Evolutionary conservation across 371 early-diverging fungal genomes (phyloP).

Genomic region (Capillidium heterosporum): DNA sequence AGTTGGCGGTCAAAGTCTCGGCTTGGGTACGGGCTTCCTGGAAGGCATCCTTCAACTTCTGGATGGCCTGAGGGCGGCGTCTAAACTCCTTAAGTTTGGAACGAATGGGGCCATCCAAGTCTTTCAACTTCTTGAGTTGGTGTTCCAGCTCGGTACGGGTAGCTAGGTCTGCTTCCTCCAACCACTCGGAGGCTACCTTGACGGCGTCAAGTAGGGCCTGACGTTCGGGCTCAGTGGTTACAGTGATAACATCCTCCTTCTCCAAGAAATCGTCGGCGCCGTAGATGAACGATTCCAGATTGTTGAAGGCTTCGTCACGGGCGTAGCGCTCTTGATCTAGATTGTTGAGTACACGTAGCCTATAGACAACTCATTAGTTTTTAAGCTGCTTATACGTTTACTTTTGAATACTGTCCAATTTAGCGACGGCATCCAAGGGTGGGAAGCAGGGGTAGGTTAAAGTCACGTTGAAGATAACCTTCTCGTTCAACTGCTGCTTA

Average conservation of each 20-base stretch:
- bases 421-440: constrained; percentile 7
- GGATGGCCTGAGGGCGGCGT: too few relatives aligned
- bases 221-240: constrained; percentile 54
- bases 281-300: constrained; percentile 81
- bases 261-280: constrained; percentile 59
- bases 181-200: constrained; percentile 63
- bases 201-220: constrained; percentile 32
- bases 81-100: too few relatives aligned
- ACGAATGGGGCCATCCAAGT: too few relatives aligned
- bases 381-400: constrained; percentile 6
- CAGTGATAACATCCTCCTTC: constrained; percentile 39
- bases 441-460: neutral
- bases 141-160: neutral
- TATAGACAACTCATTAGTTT: neutral
- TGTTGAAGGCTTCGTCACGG: constrained; percentile 72
- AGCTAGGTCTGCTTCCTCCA: constrained; percentile 58
- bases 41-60: too few relatives aligned
- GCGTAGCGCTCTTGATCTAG: constrained; percentile 41
- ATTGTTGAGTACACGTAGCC: constrained; percentile 23
- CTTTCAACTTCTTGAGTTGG: constrained; percentile 15
- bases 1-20: too few relatives aligned
- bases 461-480: constrained; percentile 12
- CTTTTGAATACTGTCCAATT: constrained; percentile 9
- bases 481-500: constrained; percentile 20
- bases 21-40: too few relatives aligned